phyloP scores from a whole-genome alignment of 2,329 filamentous ascomycete species.

The Diaporthe caulivora region DNA sequence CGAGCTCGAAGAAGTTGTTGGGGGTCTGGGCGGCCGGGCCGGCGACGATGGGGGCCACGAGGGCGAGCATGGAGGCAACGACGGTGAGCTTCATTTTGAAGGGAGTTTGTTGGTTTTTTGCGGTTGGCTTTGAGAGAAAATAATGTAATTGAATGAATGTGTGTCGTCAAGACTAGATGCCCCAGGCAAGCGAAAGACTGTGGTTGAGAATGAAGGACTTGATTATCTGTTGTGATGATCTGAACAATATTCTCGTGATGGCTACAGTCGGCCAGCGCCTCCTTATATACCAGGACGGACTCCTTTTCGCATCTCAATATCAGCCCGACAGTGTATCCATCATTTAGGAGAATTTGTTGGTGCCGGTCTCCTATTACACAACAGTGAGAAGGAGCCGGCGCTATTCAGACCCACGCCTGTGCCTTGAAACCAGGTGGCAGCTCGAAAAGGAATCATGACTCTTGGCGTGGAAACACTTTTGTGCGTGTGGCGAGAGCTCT shows the following conservation, averaged over 20 bases:
- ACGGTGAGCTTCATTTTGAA: constrained; percentile 34
- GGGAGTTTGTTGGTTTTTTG: neutral
- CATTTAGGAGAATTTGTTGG: constrained; percentile 20
- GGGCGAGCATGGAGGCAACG: constrained; percentile 11
- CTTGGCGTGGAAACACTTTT: constrained; percentile 31
- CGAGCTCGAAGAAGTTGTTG: constrained; percentile 24
- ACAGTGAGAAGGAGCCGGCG: constrained; percentile 18
- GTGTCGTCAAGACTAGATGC: constrained; percentile 25
- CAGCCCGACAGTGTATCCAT: neutral
- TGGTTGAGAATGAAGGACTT: constrained; percentile 20
- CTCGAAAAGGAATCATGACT: constrained; percentile 11
- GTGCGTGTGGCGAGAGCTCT: constrained; percentile 15
- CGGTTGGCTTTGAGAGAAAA: neutral
- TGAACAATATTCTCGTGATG: neutral
- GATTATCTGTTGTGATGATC: constrained; percentile 18
- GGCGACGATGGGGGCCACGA: constrained; percentile 25
- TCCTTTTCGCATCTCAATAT: neutral
- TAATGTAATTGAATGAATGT: constrained; percentile 14
- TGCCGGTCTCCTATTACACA: constrained; percentile 20
- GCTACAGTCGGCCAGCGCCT: neutral
- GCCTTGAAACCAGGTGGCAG: constrained; percentile 24
- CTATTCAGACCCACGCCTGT: constrained; percentile 23
- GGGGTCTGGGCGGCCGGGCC: constrained; percentile 25
- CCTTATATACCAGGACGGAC: constrained; percentile 8
- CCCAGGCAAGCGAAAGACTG: constrained; percentile 28